Evolutionary conservation across 169 alveolate genomes (phyloP).

Genomic region (Plasmodium gallinaceum): DNA sequence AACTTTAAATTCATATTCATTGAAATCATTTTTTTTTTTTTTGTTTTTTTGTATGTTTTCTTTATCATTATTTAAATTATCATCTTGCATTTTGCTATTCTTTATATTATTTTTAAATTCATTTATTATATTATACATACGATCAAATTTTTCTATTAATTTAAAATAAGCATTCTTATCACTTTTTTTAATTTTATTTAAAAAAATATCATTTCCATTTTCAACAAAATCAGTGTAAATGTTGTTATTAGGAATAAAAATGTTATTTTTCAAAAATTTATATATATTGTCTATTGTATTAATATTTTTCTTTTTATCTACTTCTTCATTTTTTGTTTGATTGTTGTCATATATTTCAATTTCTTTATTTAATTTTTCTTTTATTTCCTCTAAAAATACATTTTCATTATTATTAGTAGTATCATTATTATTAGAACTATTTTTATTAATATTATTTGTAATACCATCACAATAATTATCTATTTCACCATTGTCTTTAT

Average conservation of each 20-base stretch:
- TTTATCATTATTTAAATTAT: conserved; percentile 12
- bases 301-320: conserved; percentile 9
- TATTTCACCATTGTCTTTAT: conserved; percentile 19
- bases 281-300: conserved; percentile 43
- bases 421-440: conserved; percentile 15
- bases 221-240: conserved; percentile 70
- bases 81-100: conserved; percentile 2
- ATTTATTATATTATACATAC: conserved; percentile 66
- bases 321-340: conserved; percentile 14
- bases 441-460: conserved; percentile 26
- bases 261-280: conserved; percentile 47
- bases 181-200: conserved; percentile 59
- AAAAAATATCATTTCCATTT: conserved; percentile 73
- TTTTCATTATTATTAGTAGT: neutral
- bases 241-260: conserved; percentile 61
- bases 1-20: conserved; percentile 33
- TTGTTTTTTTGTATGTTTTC: conserved; percentile 19
- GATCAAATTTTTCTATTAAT: conserved; percentile 66
- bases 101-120: conserved; percentile 48
- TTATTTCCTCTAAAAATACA: conserved; percentile 19
- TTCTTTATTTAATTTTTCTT: conserved; percentile 52
- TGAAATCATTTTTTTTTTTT: conserved; percentile 22
- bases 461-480: conserved; percentile 21
- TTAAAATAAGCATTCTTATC: conserved; percentile 59
- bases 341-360: conserved; percentile 19